Base-by-base conservation (phyloP, 192 early-diverging fungal species). In the Coemansia sp. region DNA sequence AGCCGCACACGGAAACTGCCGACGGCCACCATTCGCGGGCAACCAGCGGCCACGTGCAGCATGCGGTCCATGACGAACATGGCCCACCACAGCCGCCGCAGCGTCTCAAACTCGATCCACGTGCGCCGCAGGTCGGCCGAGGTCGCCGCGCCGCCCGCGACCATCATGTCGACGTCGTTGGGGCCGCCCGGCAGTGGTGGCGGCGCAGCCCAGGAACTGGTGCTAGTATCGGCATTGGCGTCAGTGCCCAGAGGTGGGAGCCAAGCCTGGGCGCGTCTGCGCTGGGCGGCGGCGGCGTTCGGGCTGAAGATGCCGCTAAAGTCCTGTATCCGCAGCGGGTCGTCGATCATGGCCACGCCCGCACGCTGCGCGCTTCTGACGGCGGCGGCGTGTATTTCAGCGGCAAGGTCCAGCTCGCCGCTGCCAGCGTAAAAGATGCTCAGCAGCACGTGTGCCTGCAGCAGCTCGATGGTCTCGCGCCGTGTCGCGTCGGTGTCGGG, bases 21-120 rank as follows among this genome's bases (percentile, higher is more conserved):
- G 28, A 65, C 63, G 16, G 63, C 64, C 17, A 82, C 34, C 64
- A 73, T 67, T 25, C 79, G 79, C 14, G 71, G 75, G 33, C 61
- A 54, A 11, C 74, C 79, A 34, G 75, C 71, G 18, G 63, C 58
- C 18, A 68, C 5, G 22, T 60, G 59, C 38, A 60, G 68, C 61
- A 68, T 66, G 48, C 74, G 73, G 45, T 82, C 79, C n/a, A 76
- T 34, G n/a, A 73, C 63, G 58, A 63, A 82, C 79, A 73, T 66
- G 8, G 75, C 60, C 79, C 79, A 82, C 79, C 79, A 82, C 6
- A 82, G 65, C 1, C 79, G 67, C 30, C 79, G 70, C 64, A 82
- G 34, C 6, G 79, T 82, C 49, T 82, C 79, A 32, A 63, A 58
- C 59, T 82, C 74, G 29, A 82, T 71, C 70, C 68, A 66, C n/a